These are phyloP conservation scores for Asparagopsis taxiformis DNA, from an alignment of 31 red algal species.

Conservation along the genomic window DNA sequence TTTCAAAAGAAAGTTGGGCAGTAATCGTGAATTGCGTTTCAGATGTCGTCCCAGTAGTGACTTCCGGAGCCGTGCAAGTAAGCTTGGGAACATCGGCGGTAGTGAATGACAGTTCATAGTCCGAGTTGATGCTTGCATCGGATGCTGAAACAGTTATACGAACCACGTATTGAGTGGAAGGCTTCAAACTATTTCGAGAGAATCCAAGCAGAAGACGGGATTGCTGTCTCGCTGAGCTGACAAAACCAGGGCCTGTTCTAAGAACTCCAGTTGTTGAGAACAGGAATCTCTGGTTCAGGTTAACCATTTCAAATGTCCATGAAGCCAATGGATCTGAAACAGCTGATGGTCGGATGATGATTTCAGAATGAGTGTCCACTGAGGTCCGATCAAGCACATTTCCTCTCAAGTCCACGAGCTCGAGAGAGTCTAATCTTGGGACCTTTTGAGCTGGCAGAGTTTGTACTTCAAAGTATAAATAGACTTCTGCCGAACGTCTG, in stretches of 20 bases:
- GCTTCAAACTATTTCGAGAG: conserved; percentile 6
- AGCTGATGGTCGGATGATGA: conserved; percentile 33
- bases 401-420: conserved; percentile 41
- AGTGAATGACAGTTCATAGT: conserved; percentile 34
- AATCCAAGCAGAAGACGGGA: conserved; percentile 40
- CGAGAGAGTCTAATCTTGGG: conserved; percentile 12
- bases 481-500: conserved; percentile 19
- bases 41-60: conserved; percentile 25
- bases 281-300: conserved; percentile 24
- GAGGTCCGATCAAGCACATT: conserved; percentile 6
- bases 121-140: conserved; percentile 5
- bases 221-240: conserved; percentile 2
- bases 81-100: conserved; percentile 29
- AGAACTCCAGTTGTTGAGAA: conserved; percentile 37
- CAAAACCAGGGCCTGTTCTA: conserved; percentile 28
- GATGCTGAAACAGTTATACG: conserved; percentile 9
- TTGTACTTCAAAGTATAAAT: conserved; percentile 37
- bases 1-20: conserved; percentile 46
- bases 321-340: conserved; percentile 5
- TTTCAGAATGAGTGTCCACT: conserved; percentile 20
- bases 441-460: conserved; percentile 15
- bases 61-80: conserved; percentile 22
- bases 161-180: conserved; percentile 29
- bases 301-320: conserved; percentile 47
- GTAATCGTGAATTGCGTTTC: conserved; percentile 33